A percentile compares a stretch with the other conserved stretches of the same genome.
These are phyloP conservation scores for Prunus dulcis DNA, from an alignment of 306 rosid species.

Conservation along the genomic window DNA sequence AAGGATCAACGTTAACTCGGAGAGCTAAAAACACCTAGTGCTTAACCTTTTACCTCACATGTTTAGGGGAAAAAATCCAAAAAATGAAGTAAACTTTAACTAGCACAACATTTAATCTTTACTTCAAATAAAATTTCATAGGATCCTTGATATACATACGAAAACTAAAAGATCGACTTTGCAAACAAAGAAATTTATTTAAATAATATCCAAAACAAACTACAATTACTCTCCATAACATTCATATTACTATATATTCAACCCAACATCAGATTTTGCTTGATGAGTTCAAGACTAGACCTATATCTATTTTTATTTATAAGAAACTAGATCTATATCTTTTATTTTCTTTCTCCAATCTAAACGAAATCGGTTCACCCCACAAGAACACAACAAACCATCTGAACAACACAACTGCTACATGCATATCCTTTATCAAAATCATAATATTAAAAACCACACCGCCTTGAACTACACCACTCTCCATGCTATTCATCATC, in stretches of 20 bases:
- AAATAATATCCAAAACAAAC: not conserved
- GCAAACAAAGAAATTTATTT: not conserved
- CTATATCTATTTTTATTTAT: too few relatives aligned
- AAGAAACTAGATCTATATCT: not conserved
- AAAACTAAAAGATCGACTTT: not conserved
- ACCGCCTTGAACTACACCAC: not conserved
- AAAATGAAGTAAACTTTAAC: conserved; percentile 4
- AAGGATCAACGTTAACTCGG: not conserved
- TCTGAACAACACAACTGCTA: not conserved
- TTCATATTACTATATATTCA: not conserved
- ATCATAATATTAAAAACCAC: not conserved
- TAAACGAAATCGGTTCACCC: not conserved
- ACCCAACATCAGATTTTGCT: not conserved
- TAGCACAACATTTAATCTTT: not conserved
- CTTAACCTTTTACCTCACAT: not conserved
- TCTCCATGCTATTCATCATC: not conserved
- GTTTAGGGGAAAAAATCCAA: not conserved
- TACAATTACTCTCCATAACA: not conserved
- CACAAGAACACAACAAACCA: not conserved
- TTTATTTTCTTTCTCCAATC: not conserved
- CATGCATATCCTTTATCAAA: not conserved
- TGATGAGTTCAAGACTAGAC: not conserved
- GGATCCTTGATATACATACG: not conserved
- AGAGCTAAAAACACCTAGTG: not conserved
- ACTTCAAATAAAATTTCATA: not conserved